A percentile compares a stretch with the other conserved stretches of the same genome.
phyloP scores from a whole-genome alignment of 208 protist genomes.

The Tritrichomonas foetus region DNA sequence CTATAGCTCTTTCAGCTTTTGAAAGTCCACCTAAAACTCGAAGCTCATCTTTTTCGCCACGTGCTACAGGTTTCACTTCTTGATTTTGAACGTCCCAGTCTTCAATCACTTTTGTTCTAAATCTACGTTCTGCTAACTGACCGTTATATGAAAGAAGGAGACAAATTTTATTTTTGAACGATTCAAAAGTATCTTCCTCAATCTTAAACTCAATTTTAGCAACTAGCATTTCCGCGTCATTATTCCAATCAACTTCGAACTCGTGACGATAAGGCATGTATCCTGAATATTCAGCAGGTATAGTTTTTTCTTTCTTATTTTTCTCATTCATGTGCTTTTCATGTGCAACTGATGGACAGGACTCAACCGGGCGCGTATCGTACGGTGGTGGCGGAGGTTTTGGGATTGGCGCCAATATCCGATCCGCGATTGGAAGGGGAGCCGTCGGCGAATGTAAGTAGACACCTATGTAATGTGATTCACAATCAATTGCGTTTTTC shows the following conservation, averaged over 20 bases:
- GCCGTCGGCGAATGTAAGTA: not conserved
- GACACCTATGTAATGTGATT: not conserved
- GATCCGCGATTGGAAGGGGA: not conserved
- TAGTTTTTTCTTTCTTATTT: not conserved
- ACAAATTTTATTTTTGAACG: not conserved
- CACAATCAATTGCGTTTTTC: not conserved
- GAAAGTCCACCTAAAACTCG: not conserved
- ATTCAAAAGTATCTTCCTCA: not conserved
- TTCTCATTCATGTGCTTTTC: not conserved
- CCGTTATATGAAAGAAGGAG: not conserved
- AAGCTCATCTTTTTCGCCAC: not conserved
- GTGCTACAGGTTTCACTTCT: not conserved
- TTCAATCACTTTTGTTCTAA: conserved; percentile 16
- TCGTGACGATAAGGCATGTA: conserved; percentile 38
- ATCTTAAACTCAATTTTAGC: conserved; percentile 25
- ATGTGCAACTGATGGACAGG: not conserved
- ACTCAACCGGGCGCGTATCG: not conserved
- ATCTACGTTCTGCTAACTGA: not conserved
- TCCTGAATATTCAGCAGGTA: not conserved
- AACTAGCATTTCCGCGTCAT: not conserved
- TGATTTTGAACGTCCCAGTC: not conserved
- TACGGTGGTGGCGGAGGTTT: not conserved
- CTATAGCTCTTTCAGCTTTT: not conserved
- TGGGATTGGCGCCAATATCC: not conserved
- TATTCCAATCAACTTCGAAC: conserved; percentile 4